Conservation (phyloP, 1,284 basidiomycete species). For the Leccinum subrobustum region DNA sequence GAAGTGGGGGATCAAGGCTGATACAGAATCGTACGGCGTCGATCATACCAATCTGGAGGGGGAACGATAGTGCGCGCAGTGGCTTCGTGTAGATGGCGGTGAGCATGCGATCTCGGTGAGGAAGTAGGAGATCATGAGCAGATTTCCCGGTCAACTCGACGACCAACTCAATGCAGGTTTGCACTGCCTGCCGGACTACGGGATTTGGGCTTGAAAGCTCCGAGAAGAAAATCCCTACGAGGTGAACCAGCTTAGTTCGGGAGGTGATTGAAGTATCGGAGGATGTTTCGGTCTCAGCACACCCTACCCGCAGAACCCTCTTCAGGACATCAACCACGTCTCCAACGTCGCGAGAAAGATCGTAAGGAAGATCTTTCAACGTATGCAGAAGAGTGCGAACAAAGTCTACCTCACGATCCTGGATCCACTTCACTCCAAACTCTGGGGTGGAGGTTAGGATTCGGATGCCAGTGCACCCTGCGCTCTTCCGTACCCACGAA, state of each 20-base stretch:
- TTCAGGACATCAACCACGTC: constrained; percentile 81
- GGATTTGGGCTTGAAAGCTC: constrained; percentile 90
- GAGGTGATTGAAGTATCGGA: constrained; percentile 41
- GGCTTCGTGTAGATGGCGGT: constrained; percentile 95
- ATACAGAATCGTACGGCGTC: constrained; percentile 95
- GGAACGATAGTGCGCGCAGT: constrained; percentile 92
- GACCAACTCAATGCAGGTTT: constrained; percentile 80
- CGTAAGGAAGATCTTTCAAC: constrained; percentile 93
- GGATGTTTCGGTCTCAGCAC: constrained; percentile 47
- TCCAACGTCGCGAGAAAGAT: constrained; percentile 82
- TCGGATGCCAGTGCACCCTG: constrained; percentile 82
- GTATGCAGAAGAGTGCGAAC: constrained; percentile 91
- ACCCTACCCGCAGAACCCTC: constrained; percentile 75
- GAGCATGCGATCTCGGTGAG: constrained; percentile 87
- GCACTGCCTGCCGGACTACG: constrained; percentile 83
- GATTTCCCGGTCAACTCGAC: constrained; percentile 74
- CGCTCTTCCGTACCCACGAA: constrained; percentile 83
- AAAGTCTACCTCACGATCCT: constrained; percentile 89
- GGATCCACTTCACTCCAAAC: constrained; percentile 79
- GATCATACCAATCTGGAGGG: constrained; percentile 97
- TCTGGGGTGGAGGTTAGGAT: constrained; percentile 74
- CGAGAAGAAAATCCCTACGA: constrained; percentile 86
- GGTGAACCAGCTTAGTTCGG: constrained; percentile 55
- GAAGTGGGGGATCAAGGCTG: constrained; percentile 79
- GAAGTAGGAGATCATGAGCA: constrained; percentile 77